These are phyloP conservation scores for Trapa bicornis DNA, from an alignment of 345 rosid genomes.

Conservation along the genomic window DNA sequence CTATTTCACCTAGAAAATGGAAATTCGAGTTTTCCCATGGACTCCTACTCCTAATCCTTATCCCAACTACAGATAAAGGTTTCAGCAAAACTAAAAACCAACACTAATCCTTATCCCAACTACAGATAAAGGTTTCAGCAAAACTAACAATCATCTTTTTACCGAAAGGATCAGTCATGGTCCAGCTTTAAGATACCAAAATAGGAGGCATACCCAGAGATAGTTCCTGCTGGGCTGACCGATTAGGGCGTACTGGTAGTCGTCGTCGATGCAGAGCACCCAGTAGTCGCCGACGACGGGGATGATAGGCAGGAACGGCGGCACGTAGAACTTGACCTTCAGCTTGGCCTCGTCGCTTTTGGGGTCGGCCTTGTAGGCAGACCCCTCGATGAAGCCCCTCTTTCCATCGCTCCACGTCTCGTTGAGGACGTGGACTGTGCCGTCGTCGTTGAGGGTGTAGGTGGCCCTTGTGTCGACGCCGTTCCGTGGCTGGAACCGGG, in stretches of 20 bases:
- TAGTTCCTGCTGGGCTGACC: constrained; percentile 65
- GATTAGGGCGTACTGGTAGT: constrained; percentile 52
- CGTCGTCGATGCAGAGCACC: constrained; percentile 57
- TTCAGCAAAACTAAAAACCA: no score
- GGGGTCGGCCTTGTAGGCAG: constrained; percentile 65
- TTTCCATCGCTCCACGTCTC: constrained; percentile 77
- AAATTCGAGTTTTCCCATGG: neutral
- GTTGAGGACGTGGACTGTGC: constrained; percentile 62
- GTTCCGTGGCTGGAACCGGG: constrained; percentile 61
- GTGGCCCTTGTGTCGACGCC: constrained; percentile 80
- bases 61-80: neutral
- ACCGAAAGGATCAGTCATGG: no score
- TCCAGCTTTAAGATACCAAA: no score
- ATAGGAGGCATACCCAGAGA: constrained; percentile 49
- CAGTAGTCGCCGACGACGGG: constrained; percentile 83
- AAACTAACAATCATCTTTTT: no score
- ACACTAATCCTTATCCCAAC: neutral
- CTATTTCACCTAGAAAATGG: neutral
- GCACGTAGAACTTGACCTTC: constrained; percentile 78
- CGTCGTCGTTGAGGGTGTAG: constrained; percentile 58
- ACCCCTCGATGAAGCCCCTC: constrained; percentile 51
- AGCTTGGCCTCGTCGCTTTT: constrained; percentile 79
- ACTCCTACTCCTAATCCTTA: neutral
- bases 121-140: neutral
- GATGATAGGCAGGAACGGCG: constrained; percentile 73